A percentile compares a stretch with the other conserved stretches of the same genome.
Conservation (phyloP, 352 stramenopile genomes). For the Pythium biforme region DNA sequence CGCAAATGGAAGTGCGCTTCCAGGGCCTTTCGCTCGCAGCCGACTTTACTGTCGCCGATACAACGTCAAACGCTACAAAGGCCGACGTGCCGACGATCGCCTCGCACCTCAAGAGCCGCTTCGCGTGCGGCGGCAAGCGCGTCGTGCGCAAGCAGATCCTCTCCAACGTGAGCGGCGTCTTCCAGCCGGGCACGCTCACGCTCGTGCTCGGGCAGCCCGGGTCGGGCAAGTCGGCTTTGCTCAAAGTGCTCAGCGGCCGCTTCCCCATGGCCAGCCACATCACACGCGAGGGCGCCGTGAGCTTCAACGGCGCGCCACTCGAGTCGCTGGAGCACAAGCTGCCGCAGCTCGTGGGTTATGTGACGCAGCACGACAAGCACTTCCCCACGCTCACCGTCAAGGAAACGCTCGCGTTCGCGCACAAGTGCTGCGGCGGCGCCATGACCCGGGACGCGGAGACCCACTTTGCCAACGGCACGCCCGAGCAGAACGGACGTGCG, state of each 20-base stretch:
- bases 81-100: constrained; percentile 20
- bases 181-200: constrained; percentile 29
- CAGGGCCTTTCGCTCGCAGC: constrained; percentile 17
- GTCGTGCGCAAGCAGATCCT: constrained; percentile 33
- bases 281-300: constrained; percentile 27
- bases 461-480: neutral
- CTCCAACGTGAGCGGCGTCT: constrained; percentile 32
- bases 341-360: constrained; percentile 29
- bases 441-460: neutral
- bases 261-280: constrained; percentile 39
- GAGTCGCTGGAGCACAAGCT: constrained; percentile 12
- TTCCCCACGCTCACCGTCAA: constrained; percentile 34
- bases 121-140: constrained; percentile 17
- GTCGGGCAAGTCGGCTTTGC: constrained; percentile 34
- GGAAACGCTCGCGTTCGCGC: constrained; percentile 35
- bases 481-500: neutral
- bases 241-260: constrained; percentile 32
- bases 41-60: constrained; percentile 13
- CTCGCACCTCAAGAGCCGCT: constrained; percentile 20
- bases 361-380: constrained; percentile 33
- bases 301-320: constrained; percentile 24
- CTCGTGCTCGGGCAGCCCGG: constrained; percentile 32
- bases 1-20: constrained; percentile 31
- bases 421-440: constrained; percentile 20
- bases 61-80: neutral